Percentiles rank a stretch among this genome's conserved stretches.
Conservation (phyloP, 306 rosid genomes). For the Vigna angularis region DNA sequence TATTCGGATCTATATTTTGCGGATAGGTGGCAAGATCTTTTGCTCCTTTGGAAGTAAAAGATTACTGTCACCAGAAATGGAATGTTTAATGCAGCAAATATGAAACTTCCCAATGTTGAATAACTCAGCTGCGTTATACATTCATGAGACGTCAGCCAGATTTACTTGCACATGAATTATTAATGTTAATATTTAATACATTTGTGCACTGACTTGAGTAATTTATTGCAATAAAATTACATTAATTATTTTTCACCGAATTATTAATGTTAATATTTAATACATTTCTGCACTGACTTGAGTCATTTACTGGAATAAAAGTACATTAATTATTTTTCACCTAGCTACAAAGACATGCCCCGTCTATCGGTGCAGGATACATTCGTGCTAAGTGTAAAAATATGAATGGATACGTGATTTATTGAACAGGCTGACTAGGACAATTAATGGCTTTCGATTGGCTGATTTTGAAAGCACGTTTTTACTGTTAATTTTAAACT, state of each 20-base stretch:
- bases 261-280: constrained; percentile 3
- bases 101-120: too few species aligned
- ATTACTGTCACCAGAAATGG: too few species aligned
- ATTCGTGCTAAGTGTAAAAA: constrained; percentile 10
- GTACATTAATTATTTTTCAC: constrained; percentile 21
- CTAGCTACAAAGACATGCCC: constrained; percentile 26
- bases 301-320: constrained; percentile 16
- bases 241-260: background rate
- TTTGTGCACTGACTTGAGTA: constrained; percentile 6
- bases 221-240: constrained; percentile 14
- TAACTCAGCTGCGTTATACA: too few species aligned
- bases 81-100: too few species aligned
- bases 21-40: too few species aligned
- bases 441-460: constrained; percentile 4
- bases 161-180: constrained; percentile 2
- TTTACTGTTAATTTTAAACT: background rate
- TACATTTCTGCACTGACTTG: constrained; percentile 4
- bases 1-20: too few species aligned
- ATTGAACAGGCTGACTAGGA: constrained; percentile 28
- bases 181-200: constrained; percentile 1
- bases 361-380: background rate
- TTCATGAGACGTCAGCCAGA: background rate
- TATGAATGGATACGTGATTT: constrained; percentile 25
- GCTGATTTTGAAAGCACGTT: background rate
- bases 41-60: too few species aligned